Evolutionary conservation across 2,329 filamentous ascomycete species (phyloP).

Genomic region (Cladosporium sp.): DNA sequence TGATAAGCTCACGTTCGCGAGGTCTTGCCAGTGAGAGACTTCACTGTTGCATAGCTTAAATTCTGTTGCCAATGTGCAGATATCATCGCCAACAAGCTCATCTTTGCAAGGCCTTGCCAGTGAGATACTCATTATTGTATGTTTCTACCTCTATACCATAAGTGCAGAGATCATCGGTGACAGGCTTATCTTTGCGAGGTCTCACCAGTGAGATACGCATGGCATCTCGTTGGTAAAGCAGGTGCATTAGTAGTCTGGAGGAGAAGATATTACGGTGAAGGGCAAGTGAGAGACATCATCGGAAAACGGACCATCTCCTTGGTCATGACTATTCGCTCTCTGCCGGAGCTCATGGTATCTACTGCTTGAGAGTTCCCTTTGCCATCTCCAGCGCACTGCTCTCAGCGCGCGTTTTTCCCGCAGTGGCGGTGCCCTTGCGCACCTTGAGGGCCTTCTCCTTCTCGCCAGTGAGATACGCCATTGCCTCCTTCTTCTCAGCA

Average conservation of each 20-base stretch:
- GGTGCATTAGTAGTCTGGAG: not conserved
- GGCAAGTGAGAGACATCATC: not conserved
- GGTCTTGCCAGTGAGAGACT: not conserved
- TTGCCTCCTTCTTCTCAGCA: not conserved
- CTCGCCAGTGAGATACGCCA: not conserved
- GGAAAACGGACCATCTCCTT: not conserved
- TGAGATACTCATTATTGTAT: not conserved
- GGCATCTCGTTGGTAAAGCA: not conserved
- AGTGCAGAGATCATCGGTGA: not conserved
- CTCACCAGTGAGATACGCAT: not conserved
- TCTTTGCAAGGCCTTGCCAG: not conserved
- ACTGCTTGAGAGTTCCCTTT: constrained; percentile 3
- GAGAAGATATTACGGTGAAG: not conserved
- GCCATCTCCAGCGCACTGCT: not conserved
- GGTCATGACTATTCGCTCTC: not conserved
- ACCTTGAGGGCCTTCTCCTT: constrained; percentile 2
- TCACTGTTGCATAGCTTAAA: not conserved
- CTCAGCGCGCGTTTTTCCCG: not conserved
- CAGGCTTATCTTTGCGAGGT: not conserved
- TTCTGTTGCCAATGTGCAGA: not conserved
- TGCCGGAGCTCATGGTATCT: not conserved
- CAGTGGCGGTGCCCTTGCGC: not conserved
- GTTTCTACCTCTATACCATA: not conserved
- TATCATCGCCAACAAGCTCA: not conserved
- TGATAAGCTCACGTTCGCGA: not conserved